Base-by-base conservation (phyloP, 176 grass and related monocot genomes). In the Eleusine indica region DNA sequence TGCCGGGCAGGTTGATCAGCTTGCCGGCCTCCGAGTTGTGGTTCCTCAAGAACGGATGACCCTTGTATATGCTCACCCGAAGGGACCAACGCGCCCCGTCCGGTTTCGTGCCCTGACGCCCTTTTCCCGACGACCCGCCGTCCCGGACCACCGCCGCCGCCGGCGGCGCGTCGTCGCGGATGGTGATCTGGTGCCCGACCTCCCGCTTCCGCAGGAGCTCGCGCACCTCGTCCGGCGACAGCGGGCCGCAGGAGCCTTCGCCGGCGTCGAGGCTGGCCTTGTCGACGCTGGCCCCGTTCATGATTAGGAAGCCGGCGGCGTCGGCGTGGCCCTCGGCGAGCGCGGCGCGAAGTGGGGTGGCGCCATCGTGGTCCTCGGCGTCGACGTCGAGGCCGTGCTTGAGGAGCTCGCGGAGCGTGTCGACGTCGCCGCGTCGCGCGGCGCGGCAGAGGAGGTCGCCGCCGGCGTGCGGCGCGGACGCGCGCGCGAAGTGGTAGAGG, bases 391-490 rank as follows among this genome's bases (percentile, higher is more conserved):
- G 68, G 60, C 93, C 93, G 54, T 94, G 87, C 82, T 94, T 91
- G 40, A 99, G 80, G 19, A 99, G 89, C 41, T 96, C 93, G 41
- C 91, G 89, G 65, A 96, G 87, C 62, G 89, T 87, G 56, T 54
- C 87, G 39, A 94, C 18, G 86, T 99, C 89, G 42, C 82, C 78
- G 53, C 85, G 84, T 68, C 89, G 89, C 67, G 91, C 80, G 16
- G 93, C 93, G 22, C 87, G 77, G 78, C 91, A 89, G 6, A 99
- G 89, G 68, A 99, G 87, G 80, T 99, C 89, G 2, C 91, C 89
- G 7, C 70, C 85, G 69, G 85, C 78, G 68, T 74, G 85, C 65
- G 93, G 89, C 70, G 60, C 76, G 4, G 93, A 92, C 37, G 44
- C 29, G 80, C 83, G 87, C 39, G 91, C 91, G 39, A 75, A 75